Evolutionary conservation across 768 basidiomycete genomes (phyloP).

Genomic region (Neoboletus magnificus): DNA sequence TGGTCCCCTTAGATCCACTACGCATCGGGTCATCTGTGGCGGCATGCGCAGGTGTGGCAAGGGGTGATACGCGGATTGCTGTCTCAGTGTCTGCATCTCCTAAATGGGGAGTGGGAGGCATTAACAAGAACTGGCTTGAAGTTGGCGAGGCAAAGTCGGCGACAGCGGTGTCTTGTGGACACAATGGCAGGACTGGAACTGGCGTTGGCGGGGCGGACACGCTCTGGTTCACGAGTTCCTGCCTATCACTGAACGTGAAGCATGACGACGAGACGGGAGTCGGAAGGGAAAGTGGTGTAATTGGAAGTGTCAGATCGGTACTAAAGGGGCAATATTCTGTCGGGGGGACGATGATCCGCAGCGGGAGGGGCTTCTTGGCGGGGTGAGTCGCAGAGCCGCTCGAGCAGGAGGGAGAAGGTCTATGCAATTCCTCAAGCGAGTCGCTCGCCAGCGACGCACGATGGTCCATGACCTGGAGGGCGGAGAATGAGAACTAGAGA

Average conservation of each 20-base stretch:
- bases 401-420: not conserved
- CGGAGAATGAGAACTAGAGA: not conserved
- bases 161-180: conserved; percentile 5
- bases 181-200: conserved; percentile 2
- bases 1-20: conserved; percentile 6
- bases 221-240: conserved; percentile 9
- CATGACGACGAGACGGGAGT: conserved; percentile 27
- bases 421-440: conserved; percentile 13
- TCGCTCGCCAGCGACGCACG: conserved; percentile 1
- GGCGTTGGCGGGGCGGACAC: conserved; percentile 9
- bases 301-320: conserved; percentile 30
- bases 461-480: conserved; percentile 17
- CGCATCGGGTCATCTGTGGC: conserved; percentile 1
- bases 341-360: conserved; percentile 33
- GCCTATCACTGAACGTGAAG: conserved; percentile 20
- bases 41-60: conserved; percentile 4
- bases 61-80: conserved; percentile 11
- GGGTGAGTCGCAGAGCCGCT: conserved; percentile 10
- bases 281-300: conserved; percentile 25
- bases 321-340: conserved; percentile 35
- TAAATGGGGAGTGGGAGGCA: conserved; percentile 23
- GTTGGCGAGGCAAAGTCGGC: conserved; percentile 25
- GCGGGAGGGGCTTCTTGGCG: conserved; percentile 15
- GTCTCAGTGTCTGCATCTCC: conserved; percentile 9
- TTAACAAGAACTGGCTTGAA: conserved; percentile 27